phyloP scores from a whole-genome alignment of 2,329 filamentous ascomycete species.

The Curvularia spicifera region DNA sequence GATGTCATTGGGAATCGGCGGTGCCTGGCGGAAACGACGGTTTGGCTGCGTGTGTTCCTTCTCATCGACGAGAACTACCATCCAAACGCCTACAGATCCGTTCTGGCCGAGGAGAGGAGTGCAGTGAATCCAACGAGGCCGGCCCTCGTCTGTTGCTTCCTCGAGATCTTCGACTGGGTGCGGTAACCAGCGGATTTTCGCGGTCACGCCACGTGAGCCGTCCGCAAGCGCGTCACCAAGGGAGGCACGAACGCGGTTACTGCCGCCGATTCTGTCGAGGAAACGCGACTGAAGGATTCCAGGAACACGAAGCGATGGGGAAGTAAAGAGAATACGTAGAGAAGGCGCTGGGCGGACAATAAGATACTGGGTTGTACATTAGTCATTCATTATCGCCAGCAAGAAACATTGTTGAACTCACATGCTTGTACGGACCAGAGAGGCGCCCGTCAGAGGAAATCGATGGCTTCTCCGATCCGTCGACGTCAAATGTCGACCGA shows the following conservation, averaged over 20 bases:
- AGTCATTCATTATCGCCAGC: conserved; percentile 1
- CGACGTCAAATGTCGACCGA: conserved; percentile 43
- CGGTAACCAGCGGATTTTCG: conserved; percentile 72
- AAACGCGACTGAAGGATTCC: conserved; percentile 58
- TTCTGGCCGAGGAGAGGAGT: conserved; percentile 73
- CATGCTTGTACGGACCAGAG: conserved; percentile 64
- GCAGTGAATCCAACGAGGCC: conserved; percentile 77
- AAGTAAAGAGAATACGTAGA: conserved; percentile 58
- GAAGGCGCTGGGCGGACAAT: conserved; percentile 57
- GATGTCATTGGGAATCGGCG: conserved; percentile 39
- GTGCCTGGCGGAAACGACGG: conserved; percentile 41
- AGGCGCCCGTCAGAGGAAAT: conserved; percentile 37
- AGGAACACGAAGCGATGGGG: conserved; percentile 57
- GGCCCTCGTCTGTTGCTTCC: conserved; percentile 62
- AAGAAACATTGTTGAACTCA: conserved; percentile 44
- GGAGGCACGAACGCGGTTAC: conserved; percentile 59
- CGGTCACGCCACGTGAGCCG: conserved; percentile 71
- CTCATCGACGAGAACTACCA: conserved; percentile 74
- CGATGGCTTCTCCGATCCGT: conserved; percentile 22
- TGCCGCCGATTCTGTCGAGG: conserved; percentile 58
- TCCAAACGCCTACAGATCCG: conserved; percentile 76
- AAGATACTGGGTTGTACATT: conserved; percentile 50
- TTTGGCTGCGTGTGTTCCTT: conserved; percentile 33
- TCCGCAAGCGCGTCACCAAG: conserved; percentile 67
- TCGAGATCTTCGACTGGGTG: conserved; percentile 45